Conservation (phyloP, 257 asterid genomes). For the Nicotiana noctiflora region DNA sequence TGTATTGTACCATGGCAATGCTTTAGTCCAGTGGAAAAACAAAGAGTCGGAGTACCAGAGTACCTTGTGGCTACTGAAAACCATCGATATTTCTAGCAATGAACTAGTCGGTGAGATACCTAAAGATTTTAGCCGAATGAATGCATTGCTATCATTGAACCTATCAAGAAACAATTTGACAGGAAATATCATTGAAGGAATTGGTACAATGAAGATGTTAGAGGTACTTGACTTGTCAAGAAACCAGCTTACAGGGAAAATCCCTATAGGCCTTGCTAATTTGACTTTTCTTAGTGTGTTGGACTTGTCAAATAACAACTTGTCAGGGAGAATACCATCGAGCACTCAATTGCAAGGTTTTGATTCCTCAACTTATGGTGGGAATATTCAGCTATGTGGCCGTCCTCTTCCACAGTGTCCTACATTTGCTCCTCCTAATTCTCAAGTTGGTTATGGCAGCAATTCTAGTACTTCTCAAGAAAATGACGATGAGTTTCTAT, state of each 20-base stretch:
- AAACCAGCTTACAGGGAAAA: conserved; percentile 8
- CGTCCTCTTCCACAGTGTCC: conserved; percentile 13
- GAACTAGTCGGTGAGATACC: conserved; percentile 24
- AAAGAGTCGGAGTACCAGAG: neutral
- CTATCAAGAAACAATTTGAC: conserved; percentile 26
- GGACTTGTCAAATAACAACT: conserved; percentile 26
- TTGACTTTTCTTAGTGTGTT: conserved; percentile 15
- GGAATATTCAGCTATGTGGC: conserved; percentile 24
- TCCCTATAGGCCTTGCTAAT: conserved; percentile 9
- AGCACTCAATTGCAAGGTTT: conserved; percentile 32
- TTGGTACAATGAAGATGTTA: conserved; percentile 17
- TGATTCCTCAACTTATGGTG: conserved; percentile 18
- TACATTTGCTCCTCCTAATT: neutral
- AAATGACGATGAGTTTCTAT: conserved; percentile 1
- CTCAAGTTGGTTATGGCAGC: neutral
- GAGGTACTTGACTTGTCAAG: conserved; percentile 11
- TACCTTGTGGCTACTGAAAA: conserved; percentile 3
- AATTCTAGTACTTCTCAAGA: neutral
- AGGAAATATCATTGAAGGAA: conserved; percentile 19
- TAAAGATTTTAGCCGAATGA: conserved; percentile 2
- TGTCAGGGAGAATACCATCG: conserved; percentile 26
- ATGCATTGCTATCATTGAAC: conserved; percentile 26
- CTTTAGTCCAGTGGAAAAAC: conserved; percentile 11
- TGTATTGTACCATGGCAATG: conserved; percentile 3
- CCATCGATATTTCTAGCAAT: conserved; percentile 21